Evolutionary conservation across 2,329 filamentous ascomycete species (phyloP).

Genomic region (Ophiocordyceps camponoti-rufipedis): DNA sequence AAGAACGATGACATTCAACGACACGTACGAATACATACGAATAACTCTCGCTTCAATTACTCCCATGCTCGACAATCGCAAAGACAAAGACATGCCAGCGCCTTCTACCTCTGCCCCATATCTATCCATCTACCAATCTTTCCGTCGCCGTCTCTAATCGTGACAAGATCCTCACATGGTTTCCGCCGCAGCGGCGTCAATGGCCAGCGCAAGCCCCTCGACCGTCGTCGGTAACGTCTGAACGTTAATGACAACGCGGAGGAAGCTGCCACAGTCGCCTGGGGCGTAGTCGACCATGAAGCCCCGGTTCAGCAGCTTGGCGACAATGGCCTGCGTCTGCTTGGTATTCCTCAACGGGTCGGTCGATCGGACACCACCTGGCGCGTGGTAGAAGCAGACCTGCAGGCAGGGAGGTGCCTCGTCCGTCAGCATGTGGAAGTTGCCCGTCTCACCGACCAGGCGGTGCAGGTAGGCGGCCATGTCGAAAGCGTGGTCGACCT

Average conservation of each 20-base stretch:
- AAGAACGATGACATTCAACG: background rate
- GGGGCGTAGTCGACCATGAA: constrained; percentile 47
- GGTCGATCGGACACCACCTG: constrained; percentile 26
- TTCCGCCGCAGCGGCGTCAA: constrained; percentile 26
- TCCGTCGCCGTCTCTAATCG: background rate
- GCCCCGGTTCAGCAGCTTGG: constrained; percentile 27
- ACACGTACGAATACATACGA: background rate
- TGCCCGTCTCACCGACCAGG: constrained; percentile 31
- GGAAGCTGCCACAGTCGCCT: constrained; percentile 34
- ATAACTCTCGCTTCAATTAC: background rate
- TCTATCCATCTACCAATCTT: background rate
- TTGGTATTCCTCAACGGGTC: constrained; percentile 26
- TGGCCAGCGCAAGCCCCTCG: constrained; percentile 31
- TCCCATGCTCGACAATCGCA: background rate
- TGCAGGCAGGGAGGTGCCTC: constrained; percentile 78
- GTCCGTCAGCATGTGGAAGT: constrained; percentile 55
- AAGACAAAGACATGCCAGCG: background rate
- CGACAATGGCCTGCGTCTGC: constrained; percentile 29
- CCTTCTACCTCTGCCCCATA: background rate
- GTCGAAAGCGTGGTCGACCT: constrained; percentile 56
- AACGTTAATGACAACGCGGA: constrained; percentile 40
- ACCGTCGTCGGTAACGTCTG: constrained; percentile 34
- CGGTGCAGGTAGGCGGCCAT: constrained; percentile 50
- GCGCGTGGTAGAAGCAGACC: constrained; percentile 82
- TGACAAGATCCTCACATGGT: background rate